Evolutionary conservation across 2,329 filamentous ascomycete species (phyloP).

Genomic region (Diplodia corticola): DNA sequence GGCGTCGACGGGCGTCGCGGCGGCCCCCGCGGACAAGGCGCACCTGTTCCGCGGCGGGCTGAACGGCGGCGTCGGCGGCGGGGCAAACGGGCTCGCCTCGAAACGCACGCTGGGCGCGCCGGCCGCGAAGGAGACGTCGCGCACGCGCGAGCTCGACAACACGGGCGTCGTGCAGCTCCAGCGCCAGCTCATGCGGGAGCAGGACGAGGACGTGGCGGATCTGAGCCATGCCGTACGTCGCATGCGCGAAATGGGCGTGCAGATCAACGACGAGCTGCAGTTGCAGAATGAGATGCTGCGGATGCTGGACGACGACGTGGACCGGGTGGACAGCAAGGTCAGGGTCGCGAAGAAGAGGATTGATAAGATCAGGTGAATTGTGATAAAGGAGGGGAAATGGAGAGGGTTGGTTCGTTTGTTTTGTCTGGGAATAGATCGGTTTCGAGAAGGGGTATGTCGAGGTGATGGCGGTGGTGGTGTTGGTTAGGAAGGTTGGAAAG

Average conservation of each 20-base stretch:
- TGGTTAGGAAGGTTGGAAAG: neutral
- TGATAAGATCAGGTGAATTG: slow-evolving; percentile 56
- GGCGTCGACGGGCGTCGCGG: slow-evolving; percentile 43
- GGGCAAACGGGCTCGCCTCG: neutral
- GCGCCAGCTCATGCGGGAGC: slow-evolving; percentile 69
- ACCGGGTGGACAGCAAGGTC: slow-evolving; percentile 67
- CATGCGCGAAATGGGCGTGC: slow-evolving; percentile 75
- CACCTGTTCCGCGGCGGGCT: slow-evolving; percentile 35
- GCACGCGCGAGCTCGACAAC: slow-evolving; percentile 76
- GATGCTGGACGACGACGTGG: slow-evolving; percentile 65
- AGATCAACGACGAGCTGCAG: slow-evolving; percentile 72
- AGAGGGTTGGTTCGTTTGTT: too few species aligned
- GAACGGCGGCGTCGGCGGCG: neutral
- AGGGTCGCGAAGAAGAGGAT: slow-evolving; percentile 72
- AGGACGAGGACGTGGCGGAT: slow-evolving; percentile 71
- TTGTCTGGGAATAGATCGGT: neutral
- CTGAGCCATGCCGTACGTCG: slow-evolving; percentile 68
- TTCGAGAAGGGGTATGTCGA: neutral
- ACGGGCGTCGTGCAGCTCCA: slow-evolving; percentile 72
- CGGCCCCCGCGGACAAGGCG: slow-evolving; percentile 38
- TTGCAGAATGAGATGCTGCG: slow-evolving; percentile 71
- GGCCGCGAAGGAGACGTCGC: slow-evolving; percentile 67
- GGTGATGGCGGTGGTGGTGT: neutral
- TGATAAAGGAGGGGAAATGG: neutral
- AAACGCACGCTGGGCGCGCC: slow-evolving; percentile 72